Conservation (phyloP, 2,329 filamentous ascomycete species). For the Fusarium tupiense region DNA sequence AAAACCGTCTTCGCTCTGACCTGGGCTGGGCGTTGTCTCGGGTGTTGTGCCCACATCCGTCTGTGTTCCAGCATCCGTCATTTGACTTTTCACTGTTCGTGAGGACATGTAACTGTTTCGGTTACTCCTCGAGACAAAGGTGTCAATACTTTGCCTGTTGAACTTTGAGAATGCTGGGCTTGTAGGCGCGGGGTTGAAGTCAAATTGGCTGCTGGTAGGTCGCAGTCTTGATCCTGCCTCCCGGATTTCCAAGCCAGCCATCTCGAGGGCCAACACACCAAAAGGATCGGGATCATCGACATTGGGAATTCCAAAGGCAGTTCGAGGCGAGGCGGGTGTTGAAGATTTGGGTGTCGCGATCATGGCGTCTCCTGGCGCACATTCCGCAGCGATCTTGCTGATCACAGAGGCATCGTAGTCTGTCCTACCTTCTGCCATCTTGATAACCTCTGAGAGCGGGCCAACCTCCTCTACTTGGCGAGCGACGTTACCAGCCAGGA, state of each 20-base stretch:
- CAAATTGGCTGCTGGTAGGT: constrained; percentile 82
- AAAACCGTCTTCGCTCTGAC: constrained; percentile 63
- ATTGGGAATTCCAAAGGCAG: constrained; percentile 80
- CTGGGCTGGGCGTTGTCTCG: constrained; percentile 64
- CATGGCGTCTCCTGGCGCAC: constrained; percentile 79
- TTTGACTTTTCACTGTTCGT: constrained; percentile 73
- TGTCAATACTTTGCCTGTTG: constrained; percentile 76
- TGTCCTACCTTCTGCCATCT: constrained; percentile 83
- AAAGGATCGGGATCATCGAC: constrained; percentile 89
- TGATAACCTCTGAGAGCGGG: constrained; percentile 82
- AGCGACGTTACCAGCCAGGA: constrained; percentile 65
- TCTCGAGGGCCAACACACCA: constrained; percentile 88
- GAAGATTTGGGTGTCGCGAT: constrained; percentile 58
- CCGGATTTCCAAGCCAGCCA: constrained; percentile 87
- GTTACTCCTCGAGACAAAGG: constrained; percentile 67
- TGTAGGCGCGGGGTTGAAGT: constrained; percentile 79
- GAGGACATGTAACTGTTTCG: constrained; percentile 80
- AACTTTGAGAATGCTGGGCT: constrained; percentile 74
- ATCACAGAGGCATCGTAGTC: constrained; percentile 77
- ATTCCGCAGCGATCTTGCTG: constrained; percentile 69
- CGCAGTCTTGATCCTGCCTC: constrained; percentile 80
- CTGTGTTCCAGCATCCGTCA: constrained; percentile 76
- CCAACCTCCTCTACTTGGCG: constrained; percentile 64
- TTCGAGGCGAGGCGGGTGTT: constrained; percentile 50
- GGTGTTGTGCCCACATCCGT: constrained; percentile 65